phyloP scores from a whole-genome alignment of 2,329 filamentous ascomycete genomes.

The Laburnicola sp. region DNA sequence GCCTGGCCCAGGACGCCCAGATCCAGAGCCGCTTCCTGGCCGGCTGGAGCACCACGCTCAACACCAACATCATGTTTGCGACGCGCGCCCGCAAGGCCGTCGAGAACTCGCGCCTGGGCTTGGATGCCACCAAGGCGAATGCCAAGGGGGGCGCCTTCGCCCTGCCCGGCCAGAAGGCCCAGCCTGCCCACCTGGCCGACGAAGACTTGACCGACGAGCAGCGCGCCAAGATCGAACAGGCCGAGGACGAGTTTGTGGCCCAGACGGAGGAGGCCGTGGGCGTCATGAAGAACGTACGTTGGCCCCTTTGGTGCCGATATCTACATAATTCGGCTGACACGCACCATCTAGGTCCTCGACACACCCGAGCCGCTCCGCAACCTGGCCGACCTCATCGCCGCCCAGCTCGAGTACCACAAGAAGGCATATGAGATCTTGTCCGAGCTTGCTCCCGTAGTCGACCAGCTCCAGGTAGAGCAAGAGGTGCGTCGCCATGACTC shows the following conservation, averaged over 20 bases:
- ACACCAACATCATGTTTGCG: slow-evolving; percentile 94
- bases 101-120: slow-evolving; percentile 83
- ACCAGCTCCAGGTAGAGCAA: slow-evolving; percentile 94
- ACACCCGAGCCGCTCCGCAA: slow-evolving; percentile 97
- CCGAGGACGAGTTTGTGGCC: slow-evolving; percentile 96
- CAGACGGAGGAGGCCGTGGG: slow-evolving; percentile 97
- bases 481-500: slow-evolving; percentile 65
- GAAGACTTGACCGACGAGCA: slow-evolving; percentile 74
- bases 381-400: slow-evolving; percentile 89
- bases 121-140: slow-evolving; percentile 90
- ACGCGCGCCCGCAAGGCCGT: slow-evolving; percentile 89
- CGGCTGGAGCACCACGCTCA: slow-evolving; percentile 95
- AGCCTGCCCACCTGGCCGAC: slow-evolving; percentile 46
- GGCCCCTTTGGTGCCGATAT: background rate
- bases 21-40: slow-evolving; percentile 94
- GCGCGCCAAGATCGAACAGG: slow-evolving; percentile 91
- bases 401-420: slow-evolving; percentile 97
- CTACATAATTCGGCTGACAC: background rate
- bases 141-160: slow-evolving; percentile 61
- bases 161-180: slow-evolving; percentile 42
- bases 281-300: slow-evolving; percentile 94
- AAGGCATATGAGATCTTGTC: slow-evolving; percentile 93
- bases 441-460: slow-evolving; percentile 86
- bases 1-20: slow-evolving; percentile 88
- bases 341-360: slow-evolving; percentile 74